A percentile compares a stretch with the other conserved stretches of the same genome.
phyloP scores from a whole-genome alignment of 2,329 filamentous ascomycete species.

The Diplodia mutila region DNA sequence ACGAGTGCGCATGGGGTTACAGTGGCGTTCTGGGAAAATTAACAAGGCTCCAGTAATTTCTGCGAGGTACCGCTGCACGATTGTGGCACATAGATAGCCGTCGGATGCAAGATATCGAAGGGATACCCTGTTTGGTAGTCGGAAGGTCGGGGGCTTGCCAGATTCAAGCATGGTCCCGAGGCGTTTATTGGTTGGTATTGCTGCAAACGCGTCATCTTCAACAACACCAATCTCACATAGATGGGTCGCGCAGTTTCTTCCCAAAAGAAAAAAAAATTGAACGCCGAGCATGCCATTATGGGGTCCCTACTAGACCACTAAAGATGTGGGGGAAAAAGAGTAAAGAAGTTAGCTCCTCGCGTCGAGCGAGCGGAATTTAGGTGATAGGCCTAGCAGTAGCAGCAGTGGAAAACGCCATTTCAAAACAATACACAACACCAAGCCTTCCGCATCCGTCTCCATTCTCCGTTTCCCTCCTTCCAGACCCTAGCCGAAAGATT shows the following conservation, averaged over 20 bases:
- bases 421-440: slow-evolving; percentile 23
- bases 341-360: slow-evolving; percentile 24
- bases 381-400: slow-evolving; percentile 23
- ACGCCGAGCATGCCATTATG: slow-evolving; percentile 22
- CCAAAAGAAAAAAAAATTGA: slow-evolving; percentile 6
- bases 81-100: slow-evolving; percentile 8
- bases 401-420: slow-evolving; percentile 23
- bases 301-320: slow-evolving; percentile 17
- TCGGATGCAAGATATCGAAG: slow-evolving; percentile 19
- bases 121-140: background rate
- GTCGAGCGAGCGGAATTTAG: slow-evolving; percentile 24
- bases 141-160: background rate
- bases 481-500: slow-evolving; percentile 21
- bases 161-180: slow-evolving; percentile 7
- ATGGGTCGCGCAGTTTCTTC: slow-evolving; percentile 7
- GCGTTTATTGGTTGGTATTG: background rate
- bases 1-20: background rate
- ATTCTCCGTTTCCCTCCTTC: slow-evolving; percentile 19
- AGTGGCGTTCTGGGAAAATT: slow-evolving; percentile 14
- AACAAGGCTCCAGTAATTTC: slow-evolving; percentile 13
- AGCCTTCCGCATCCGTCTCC: slow-evolving; percentile 21
- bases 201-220: background rate
- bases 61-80: slow-evolving; percentile 1
- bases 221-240: background rate
- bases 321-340: slow-evolving; percentile 15